A percentile compares a stretch with the other conserved stretches of the same genome.
Conservation (phyloP, 768 basidiomycete genomes). For the Dacryopinax primogenitus region DNA sequence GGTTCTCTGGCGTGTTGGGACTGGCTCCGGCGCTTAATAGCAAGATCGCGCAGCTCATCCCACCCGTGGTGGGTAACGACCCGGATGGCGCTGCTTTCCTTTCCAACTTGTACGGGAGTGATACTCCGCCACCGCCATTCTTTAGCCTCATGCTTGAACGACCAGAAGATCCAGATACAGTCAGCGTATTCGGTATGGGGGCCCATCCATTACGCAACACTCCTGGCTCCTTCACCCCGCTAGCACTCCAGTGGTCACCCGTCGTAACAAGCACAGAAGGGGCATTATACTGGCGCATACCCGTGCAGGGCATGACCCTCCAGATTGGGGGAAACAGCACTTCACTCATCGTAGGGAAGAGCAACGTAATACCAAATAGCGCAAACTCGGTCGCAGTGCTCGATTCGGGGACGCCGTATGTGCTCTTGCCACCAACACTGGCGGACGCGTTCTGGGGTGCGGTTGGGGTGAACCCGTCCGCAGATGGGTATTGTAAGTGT, state of each 20-base stretch:
- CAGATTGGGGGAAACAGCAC: conserved; percentile 38
- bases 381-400: conserved; percentile 51
- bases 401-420: conserved; percentile 57
- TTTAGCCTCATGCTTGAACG: conserved; percentile 54
- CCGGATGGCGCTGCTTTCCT: conserved; percentile 55
- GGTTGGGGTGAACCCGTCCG: conserved; percentile 43
- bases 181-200: conserved; percentile 56
- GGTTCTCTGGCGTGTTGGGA: conserved; percentile 58
- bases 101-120: conserved; percentile 53
- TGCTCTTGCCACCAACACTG: conserved; percentile 45
- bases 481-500: conserved; percentile 60
- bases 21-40: conserved; percentile 63
- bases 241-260: conserved; percentile 19
- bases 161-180: conserved; percentile 45
- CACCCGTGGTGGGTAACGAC: conserved; percentile 35
- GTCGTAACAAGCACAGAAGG: conserved; percentile 40
- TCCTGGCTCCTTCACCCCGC: conserved; percentile 22
- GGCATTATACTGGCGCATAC: conserved; percentile 49
- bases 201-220: conserved; percentile 47
- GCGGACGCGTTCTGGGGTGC: conserved; percentile 72
- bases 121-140: conserved; percentile 44
- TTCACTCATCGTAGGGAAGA: conserved; percentile 33
- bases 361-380: conserved; percentile 21
- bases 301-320: conserved; percentile 45
- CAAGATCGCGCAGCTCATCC: conserved; percentile 43